Evolutionary conservation across 768 basidiomycete species (phyloP).

Genomic region (Amyloporia xantha): DNA sequence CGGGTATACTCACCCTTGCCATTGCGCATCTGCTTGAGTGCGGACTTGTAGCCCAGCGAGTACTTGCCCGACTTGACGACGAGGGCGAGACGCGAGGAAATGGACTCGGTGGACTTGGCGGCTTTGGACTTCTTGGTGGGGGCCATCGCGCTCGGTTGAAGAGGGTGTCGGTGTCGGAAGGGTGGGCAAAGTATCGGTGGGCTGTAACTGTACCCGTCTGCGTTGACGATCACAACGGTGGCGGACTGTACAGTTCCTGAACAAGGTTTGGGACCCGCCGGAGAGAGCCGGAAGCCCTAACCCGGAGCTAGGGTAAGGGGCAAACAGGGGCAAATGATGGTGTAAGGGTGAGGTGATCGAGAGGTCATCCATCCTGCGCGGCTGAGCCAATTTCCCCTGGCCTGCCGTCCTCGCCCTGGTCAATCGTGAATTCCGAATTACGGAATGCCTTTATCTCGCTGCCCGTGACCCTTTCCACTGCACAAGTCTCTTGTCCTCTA

Average conservation of each 20-base stretch:
- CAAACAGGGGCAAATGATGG: conserved; percentile 15
- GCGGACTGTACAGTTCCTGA: conserved; percentile 23
- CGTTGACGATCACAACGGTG: conserved; percentile 11
- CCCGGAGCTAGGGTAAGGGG: conserved; percentile 10
- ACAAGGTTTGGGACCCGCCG: conserved; percentile 19
- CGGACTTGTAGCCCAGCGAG: conserved; percentile 95
- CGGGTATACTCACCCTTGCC: conserved; percentile 80
- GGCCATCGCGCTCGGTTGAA: conserved; percentile 60
- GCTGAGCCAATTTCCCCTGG: neutral
- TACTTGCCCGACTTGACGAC: conserved; percentile 99
- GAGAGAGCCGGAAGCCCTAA: no score
- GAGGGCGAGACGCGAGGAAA: conserved; percentile 85
- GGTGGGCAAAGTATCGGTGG: conserved; percentile 13
- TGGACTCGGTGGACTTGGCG: conserved; percentile 88
- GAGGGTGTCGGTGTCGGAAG: conserved; percentile 11
- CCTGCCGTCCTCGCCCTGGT: conserved; percentile 1
- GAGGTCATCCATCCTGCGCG: neutral
- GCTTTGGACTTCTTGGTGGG: conserved; percentile 95
- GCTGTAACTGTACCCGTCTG: conserved; percentile 4
- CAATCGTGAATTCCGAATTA: conserved; percentile 15
- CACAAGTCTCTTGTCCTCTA: no score
- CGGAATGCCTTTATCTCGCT: conserved; percentile 3
- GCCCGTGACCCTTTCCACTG: neutral
- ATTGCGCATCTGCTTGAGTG: conserved; percentile 95
- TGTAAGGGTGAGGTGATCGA: conserved; percentile 11